Evolutionary conservation across 164 flowering plant genomes (phyloP), one percentile per base, ranked within the genome.

Genomic region (Vitis amurensis): DNA sequence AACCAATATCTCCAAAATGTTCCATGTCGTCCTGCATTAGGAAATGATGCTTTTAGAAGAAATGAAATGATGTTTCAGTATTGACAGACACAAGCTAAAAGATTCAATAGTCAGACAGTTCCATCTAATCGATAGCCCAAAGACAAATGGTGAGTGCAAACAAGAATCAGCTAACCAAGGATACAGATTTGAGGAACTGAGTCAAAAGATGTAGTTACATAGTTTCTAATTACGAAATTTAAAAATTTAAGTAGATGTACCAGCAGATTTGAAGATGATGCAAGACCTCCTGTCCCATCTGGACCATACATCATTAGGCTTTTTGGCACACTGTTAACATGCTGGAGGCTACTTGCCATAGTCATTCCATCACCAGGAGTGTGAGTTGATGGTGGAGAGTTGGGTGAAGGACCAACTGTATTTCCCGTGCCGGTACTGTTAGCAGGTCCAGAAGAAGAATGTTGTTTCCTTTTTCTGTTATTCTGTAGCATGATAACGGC

Each of bases 401-500:
- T 85, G 17, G 91, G 91, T 19, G 94, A 88, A 77, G 89, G 93
- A 59, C 96, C 90, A 30, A 78, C 83, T 23, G 96, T 89, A 70
- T 86, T 92, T 76, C 91, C 94, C 2, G 93, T 91, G 48, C 96
- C 94, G 47, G 91, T 87, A 75, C 95, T 92, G 66, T 87, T 89
- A 68, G 95, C 94, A 76, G 94, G 75, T 66, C 98, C 94, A 73
- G 98, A 91, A 67, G 96, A 88, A 70, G 90, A 79, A 58, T 84
- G 86, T 15, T 86, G 92, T 75, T 84, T 91, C 73, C 94, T 86
- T 80, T 91, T 92, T 73, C 90, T 81, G 80, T 80, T 89, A 71
- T 81, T 86, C 94, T 91, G 79, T 69, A 52, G 71, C 64, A 64
- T 53, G 55, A 66, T 29, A 63, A 52, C 37, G 68, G 63, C 27